Percentiles rank a stretch among this genome's conserved stretches.
phyloP scores from a whole-genome alignment of 495 filamentous ascomycete genomes.

The Penicillium paradoxum region DNA sequence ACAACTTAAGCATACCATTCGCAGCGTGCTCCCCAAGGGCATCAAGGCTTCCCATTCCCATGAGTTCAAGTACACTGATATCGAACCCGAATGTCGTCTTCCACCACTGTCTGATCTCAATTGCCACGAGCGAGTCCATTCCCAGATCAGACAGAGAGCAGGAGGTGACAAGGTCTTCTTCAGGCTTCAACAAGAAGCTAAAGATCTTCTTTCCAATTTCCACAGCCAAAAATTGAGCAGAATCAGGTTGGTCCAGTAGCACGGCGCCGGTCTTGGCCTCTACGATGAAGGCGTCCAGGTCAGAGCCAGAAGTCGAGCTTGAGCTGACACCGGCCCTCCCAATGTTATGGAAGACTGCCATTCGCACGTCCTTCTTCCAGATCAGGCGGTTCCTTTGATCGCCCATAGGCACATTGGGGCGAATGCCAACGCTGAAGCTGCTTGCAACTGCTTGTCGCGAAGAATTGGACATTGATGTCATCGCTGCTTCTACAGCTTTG shows the following conservation, averaged over 20 bases:
- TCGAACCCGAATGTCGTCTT: conserved; percentile 26
- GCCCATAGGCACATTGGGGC: neutral
- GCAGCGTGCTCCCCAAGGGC: neutral
- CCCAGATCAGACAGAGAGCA: conserved; percentile 34
- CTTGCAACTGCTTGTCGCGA: neutral
- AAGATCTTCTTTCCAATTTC: conserved; percentile 43
- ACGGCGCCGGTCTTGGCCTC: conserved; percentile 2
- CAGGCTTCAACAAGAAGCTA: conserved; percentile 19
- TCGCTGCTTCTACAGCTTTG: neutral
- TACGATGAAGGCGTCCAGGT: conserved; percentile 12
- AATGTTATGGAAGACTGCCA: conserved; percentile 25
- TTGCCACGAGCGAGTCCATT: conserved; percentile 41
- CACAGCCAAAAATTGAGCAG: conserved; percentile 33
- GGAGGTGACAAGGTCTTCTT: conserved; percentile 30
- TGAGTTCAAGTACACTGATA: conserved; percentile 53
- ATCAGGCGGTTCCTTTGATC: conserved; percentile 11
- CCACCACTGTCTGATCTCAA: conserved; percentile 44
- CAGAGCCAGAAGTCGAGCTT: neutral
- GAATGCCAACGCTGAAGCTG: conserved; percentile 8
- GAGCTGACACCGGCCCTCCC: neutral
- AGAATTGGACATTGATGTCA: neutral
- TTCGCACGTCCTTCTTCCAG: conserved; percentile 24
- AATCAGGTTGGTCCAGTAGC: conserved; percentile 1
- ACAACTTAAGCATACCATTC: neutral
- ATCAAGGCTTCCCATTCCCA: conserved; percentile 36